Evolutionary conservation across 2,329 filamentous ascomycete species (phyloP).

Genomic region (Tothia fuscella): DNA sequence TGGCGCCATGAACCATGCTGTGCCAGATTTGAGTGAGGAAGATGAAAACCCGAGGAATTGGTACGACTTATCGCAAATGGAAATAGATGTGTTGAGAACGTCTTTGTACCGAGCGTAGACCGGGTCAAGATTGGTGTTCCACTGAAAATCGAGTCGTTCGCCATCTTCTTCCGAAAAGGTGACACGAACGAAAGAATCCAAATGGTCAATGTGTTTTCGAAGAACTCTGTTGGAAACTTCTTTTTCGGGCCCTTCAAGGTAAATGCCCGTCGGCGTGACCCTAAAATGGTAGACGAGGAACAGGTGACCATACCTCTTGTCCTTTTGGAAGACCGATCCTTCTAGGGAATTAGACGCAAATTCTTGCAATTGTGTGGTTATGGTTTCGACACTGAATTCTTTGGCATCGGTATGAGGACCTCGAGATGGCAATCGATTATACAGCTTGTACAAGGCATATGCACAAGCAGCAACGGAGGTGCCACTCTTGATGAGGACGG

Average conservation of each 20-base stretch:
- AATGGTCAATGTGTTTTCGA: slow-evolving; percentile 48
- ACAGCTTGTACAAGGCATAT: slow-evolving; percentile 26
- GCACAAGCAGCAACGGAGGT: slow-evolving; percentile 26
- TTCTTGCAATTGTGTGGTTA: not conserved
- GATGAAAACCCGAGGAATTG: slow-evolving; percentile 67
- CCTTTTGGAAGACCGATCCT: not conserved
- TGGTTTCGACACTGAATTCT: not conserved
- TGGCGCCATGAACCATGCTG: slow-evolving; percentile 53
- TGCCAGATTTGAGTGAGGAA: slow-evolving; percentile 61
- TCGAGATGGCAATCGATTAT: not conserved
- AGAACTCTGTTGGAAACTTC: slow-evolving; percentile 60
- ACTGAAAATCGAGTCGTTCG: slow-evolving; percentile 47
- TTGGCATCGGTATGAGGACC: not conserved
- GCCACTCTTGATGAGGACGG: slow-evolving; percentile 24
- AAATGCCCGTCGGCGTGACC: slow-evolving; percentile 28
- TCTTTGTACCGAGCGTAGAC: slow-evolving; percentile 51
- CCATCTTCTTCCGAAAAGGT: slow-evolving; percentile 66
- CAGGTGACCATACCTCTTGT: not conserved
- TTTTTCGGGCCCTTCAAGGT: slow-evolving; percentile 36
- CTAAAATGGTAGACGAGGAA: slow-evolving; percentile 21
- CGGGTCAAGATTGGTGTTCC: slow-evolving; percentile 33
- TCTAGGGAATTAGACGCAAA: not conserved
- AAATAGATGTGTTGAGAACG: slow-evolving; percentile 47
- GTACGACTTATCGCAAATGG: slow-evolving; percentile 51
- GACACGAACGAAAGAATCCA: slow-evolving; percentile 56